These are phyloP conservation scores for Daldinia concentrica DNA, from an alignment of 495 filamentous ascomycete genomes.

Conservation along the genomic window DNA sequence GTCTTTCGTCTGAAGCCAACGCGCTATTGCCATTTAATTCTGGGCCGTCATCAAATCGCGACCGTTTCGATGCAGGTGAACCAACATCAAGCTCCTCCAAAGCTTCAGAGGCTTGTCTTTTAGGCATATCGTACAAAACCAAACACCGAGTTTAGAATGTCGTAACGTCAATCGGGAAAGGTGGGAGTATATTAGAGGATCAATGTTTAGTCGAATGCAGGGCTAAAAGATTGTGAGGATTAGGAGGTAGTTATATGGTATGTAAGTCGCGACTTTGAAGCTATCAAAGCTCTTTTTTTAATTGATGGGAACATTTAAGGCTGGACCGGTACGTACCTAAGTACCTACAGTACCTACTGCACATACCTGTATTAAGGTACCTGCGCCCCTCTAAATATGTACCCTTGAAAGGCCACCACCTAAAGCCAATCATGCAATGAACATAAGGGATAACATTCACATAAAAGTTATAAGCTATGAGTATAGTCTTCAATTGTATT, in stretches of 20 bases:
- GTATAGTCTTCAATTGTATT: neutral
- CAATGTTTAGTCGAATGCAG: neutral
- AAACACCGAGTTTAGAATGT: neutral
- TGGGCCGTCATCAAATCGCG: slow-evolving; percentile 68
- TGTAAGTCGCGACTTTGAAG: slow-evolving; percentile 33
- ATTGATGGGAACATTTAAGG: slow-evolving; percentile 4
- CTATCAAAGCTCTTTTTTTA: slow-evolving; percentile 28
- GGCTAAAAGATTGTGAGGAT: slow-evolving; percentile 6
- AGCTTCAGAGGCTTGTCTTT: slow-evolving; percentile 79
- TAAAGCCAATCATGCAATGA: neutral
- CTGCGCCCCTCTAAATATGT: neutral
- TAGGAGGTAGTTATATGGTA: too few species aligned
- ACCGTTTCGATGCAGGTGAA: slow-evolving; percentile 82
- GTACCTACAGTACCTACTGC: too few species aligned
- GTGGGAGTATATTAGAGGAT: neutral
- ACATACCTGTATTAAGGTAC: neutral
- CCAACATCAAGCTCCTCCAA: slow-evolving; percentile 70
- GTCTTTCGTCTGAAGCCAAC: slow-evolving; percentile 48
- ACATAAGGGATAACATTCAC: neutral
- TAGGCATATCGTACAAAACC: slow-evolving; percentile 64
- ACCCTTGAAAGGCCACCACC: neutral
- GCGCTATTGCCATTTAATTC: slow-evolving; percentile 46
- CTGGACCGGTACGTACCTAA: slow-evolving; percentile 26
- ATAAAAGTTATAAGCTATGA: neutral
- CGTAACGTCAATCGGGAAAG: neutral